Base-by-base conservation (phyloP, 2,329 filamentous ascomycete species). In the Fusarium lyarnte region DNA sequence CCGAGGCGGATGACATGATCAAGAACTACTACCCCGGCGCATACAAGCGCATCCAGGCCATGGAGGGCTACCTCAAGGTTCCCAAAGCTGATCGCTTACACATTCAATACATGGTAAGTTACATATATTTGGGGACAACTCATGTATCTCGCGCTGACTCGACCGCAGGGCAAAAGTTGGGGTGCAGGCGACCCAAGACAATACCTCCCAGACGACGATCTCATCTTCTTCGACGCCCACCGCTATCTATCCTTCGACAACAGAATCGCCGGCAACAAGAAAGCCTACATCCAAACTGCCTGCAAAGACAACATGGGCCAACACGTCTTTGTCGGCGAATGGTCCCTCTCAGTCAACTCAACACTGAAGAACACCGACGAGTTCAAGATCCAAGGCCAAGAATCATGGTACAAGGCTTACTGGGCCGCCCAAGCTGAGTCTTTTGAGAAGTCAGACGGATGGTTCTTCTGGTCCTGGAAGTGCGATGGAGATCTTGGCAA, bases 381-480 rank as follows among this genome's bases (percentile, higher is more conserved):
- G 31, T 90, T 79, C 35, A 84, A 83, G 74, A 84, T 71, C 79
- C 81, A 14, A 8, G 72, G 75, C 27, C 82, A 87, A 61, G 76
- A 78, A 58, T 80, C 77, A 4, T 91, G 89, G 78, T 91, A 91
- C 77, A 79, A 73, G 51, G 79, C 83, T 47, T 91, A 85, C 83
- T 91, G 88, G 79, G 85, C 86, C 1, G 88, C 88, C 0, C 88
- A 90, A 78, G 83, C 86, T 0, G 81, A 84, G 47, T 79, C 85
- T 0, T 91, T 89, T 73, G 89, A 91, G 80, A 83, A 83, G 62
- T 79, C 82, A 21, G 81, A 82, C 12, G 88, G 88, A 0, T 90
- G 87, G 88, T 78, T 88, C 6, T 91, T 89, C 74, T 91, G 89
- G 89, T 84, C 84, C 2, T 91, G 88, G 89, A 91, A 90, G 79